Conservation (phyloP, 2,329 filamentous ascomycete genomes). For the Fusarium odoratissimum region DNA sequence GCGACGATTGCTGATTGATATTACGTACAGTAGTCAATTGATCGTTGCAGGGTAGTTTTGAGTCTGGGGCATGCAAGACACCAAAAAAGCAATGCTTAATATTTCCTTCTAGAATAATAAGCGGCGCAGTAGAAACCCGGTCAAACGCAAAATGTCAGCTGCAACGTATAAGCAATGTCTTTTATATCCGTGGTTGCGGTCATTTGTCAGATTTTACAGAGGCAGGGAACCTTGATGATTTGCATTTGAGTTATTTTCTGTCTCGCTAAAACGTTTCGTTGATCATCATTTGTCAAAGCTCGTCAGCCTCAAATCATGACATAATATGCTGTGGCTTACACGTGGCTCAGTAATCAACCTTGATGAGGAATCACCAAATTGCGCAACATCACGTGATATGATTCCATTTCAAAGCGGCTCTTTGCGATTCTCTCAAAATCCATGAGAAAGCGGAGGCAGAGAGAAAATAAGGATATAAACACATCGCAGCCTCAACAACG, state of each 20-base stretch:
- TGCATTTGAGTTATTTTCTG: not conserved
- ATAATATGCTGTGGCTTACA: conserved; percentile 11
- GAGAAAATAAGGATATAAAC: conserved; percentile 10
- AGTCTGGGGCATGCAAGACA: not conserved
- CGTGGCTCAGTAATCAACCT: conserved; percentile 7
- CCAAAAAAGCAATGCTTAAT: not conserved
- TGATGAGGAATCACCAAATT: conserved; percentile 25
- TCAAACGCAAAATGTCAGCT: not conserved
- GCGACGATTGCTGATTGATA: conserved; percentile 6
- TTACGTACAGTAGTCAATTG: conserved; percentile 1
- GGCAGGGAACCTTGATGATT: not conserved
- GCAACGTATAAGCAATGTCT: not conserved
- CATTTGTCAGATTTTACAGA: not conserved
- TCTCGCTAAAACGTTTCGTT: not conserved
- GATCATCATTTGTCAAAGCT: not conserved
- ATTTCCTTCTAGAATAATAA: not conserved
- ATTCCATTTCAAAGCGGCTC: conserved; percentile 43
- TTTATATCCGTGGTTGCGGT: not conserved
- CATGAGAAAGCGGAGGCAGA: conserved; percentile 18
- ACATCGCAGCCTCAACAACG: not conserved
- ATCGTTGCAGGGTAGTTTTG: conserved; percentile 15
- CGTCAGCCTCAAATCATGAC: not conserved
- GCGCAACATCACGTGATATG: conserved; percentile 36
- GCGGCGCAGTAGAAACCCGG: not conserved
- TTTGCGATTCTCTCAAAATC: conserved; percentile 35